Evolutionary conservation across 2,329 filamentous ascomycete species (phyloP), one percentile per base, ranked within the genome.

Genomic region (Sarocladium brachiariae): DNA sequence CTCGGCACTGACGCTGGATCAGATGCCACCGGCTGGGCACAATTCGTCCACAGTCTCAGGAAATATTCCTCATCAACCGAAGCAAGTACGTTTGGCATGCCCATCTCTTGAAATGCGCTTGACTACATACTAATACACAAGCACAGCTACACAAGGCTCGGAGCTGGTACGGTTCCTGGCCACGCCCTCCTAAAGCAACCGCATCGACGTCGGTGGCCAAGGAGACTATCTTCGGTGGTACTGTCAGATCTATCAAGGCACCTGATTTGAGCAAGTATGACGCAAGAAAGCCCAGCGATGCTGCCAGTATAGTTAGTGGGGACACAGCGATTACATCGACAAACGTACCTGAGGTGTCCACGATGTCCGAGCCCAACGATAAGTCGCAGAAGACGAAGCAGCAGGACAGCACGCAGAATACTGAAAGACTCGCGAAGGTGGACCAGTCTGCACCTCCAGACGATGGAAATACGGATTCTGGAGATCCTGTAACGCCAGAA

Each of bases 111-210:
- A n/a, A n/a, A n/a, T n/a, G n/a, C n/a, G n/a, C n/a, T n/a, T n/a
- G n/a, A n/a, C n/a, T n/a, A n/a, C n/a, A n/a, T n/a, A n/a, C n/a
- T n/a, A n/a, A n/a, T n/a, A n/a, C n/a, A n/a, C n/a, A n/a, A n/a
- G 18, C n/a, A 6, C 57, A 80, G 76, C 64, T 74, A 33, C 72
- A 70, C 53, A 80, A 80, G 59, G 65, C 73, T 8, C 70, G 70
- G 45, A 83, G 79, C 61, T 84, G 80, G 81, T 84, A 84, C 62
- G 78, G 78, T 50, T 78, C 80, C 16, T 83, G 78, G 78, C 76
- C 78, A 16, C 70, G 76, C 53, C 62, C 65, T 30, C 68, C 74
- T 25, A 84, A 84, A 59, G 77, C 80, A 6, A 66, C 70, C 14
- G 72, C 81, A 24, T 84, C 80, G 8, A 83, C 76, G 5, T 77